Conservation (phyloP, 2,329 filamentous ascomycete species). For the Xylariales sp. region DNA sequence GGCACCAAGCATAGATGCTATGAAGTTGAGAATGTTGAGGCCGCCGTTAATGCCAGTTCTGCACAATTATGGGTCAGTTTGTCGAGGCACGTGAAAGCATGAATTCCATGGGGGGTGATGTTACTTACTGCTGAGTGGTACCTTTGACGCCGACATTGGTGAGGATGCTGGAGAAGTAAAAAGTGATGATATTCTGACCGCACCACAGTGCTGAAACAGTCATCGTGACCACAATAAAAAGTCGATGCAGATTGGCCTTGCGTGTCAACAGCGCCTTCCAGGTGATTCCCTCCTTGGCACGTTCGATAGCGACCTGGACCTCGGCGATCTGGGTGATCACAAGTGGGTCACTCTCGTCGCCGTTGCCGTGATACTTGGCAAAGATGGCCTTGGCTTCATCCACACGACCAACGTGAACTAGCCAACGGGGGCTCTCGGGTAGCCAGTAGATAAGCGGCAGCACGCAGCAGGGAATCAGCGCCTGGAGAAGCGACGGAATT, state of each 20-base stretch:
- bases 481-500: slow-evolving; percentile 7
- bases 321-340: background rate
- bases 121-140: slow-evolving; percentile 1
- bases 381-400: slow-evolving; percentile 5
- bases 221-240: slow-evolving; percentile 4
- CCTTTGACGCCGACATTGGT: slow-evolving; percentile 2
- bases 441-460: background rate
- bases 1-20: background rate
- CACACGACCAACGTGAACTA: slow-evolving; percentile 1
- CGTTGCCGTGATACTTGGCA: slow-evolving; percentile 6
- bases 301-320: slow-evolving; percentile 2
- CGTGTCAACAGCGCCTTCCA: slow-evolving; percentile 4
- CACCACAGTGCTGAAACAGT: slow-evolving; percentile 5
- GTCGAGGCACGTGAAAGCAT: too few species aligned
- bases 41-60: slow-evolving; percentile 10
- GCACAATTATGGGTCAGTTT: background rate
- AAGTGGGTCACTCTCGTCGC: background rate
- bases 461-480: background rate
- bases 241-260: background rate
- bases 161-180: slow-evolving; percentile 8
- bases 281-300: slow-evolving; percentile 2
- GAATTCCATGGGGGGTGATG: background rate
- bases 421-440: slow-evolving; percentile 6
- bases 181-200: slow-evolving; percentile 8
- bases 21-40: background rate